Percentiles rank a stretch among this genome's conserved stretches.
Evolutionary conservation across 148 eudicot genomes (phyloP).

Genomic region (Rhododendron kiyosumense): DNA sequence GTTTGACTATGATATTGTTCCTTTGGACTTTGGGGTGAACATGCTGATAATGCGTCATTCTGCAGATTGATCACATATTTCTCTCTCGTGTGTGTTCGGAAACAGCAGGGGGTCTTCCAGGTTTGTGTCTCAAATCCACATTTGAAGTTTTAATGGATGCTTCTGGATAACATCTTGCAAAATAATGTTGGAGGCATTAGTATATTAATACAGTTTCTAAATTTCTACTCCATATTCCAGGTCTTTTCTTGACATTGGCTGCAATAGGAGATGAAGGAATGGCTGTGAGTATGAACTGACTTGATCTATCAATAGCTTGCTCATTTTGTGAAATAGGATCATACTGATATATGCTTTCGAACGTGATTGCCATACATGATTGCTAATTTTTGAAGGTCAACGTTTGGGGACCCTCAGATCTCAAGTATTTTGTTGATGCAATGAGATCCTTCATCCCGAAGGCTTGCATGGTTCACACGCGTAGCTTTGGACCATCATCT

Average conservation of each 20-base stretch:
- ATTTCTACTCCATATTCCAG: constrained; percentile 31
- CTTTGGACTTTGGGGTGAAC: neutral
- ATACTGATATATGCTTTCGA: neutral
- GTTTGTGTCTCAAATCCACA: constrained; percentile 26
- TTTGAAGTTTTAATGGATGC: neutral
- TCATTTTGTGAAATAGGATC: neutral
- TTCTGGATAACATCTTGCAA: neutral
- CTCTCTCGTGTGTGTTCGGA: constrained; percentile 94
- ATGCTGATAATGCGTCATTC: constrained; percentile 14
- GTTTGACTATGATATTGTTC: neutral
- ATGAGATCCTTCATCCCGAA: constrained; percentile 89
- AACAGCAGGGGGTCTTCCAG: constrained; percentile 98
- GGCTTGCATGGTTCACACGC: constrained; percentile 93
- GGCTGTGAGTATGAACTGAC: constrained; percentile 49
- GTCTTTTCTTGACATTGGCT: constrained; percentile 88
- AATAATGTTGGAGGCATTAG: neutral
- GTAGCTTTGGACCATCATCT: constrained; percentile 63
- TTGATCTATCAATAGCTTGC: constrained; percentile 10
- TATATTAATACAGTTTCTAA: neutral
- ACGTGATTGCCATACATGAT: neutral
- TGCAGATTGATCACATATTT: constrained; percentile 94
- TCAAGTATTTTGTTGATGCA: constrained; percentile 62
- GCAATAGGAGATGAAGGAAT: constrained; percentile 86
- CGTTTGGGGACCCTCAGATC: constrained; percentile 84
- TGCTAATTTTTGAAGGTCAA: constrained; percentile 60